Evolutionary conservation across 2,329 filamentous ascomycete genomes (phyloP).

Genomic region (Trichoderma guizhouense): DNA sequence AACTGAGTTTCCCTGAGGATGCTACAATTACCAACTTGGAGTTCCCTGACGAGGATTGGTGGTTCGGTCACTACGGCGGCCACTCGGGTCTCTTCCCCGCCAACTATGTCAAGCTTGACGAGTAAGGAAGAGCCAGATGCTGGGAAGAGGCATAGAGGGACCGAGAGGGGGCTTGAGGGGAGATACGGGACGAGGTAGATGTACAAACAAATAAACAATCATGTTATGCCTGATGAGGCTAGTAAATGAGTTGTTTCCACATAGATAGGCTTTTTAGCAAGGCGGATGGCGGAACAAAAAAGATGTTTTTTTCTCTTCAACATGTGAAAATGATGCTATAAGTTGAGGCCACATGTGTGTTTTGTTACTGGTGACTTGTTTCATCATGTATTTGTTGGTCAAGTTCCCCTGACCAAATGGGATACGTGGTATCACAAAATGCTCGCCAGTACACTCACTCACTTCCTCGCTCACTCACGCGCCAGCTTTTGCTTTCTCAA

Average conservation of each 20-base stretch:
- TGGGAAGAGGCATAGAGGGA: background rate
- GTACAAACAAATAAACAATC: slow-evolving; percentile 14
- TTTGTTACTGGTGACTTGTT: background rate
- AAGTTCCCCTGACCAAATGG: background rate
- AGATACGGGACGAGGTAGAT: background rate
- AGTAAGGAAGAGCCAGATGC: slow-evolving; percentile 22
- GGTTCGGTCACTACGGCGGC: slow-evolving; percentile 83
- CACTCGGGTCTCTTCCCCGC: slow-evolving; percentile 79
- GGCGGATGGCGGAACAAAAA: background rate
- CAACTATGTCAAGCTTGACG: slow-evolving; percentile 63
- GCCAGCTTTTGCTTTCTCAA: background rate
- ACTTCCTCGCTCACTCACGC: background rate
- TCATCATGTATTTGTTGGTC: background rate
- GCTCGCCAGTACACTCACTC: background rate
- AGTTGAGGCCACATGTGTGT: background rate
- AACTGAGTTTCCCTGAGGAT: slow-evolving; percentile 81
- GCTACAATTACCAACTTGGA: slow-evolving; percentile 79
- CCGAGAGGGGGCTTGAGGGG: background rate
- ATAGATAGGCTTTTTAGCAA: background rate
- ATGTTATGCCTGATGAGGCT: slow-evolving; percentile 8
- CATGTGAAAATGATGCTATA: background rate
- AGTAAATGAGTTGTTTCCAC: background rate
- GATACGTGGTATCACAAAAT: background rate
- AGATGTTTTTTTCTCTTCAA: background rate
- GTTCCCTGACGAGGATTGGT: slow-evolving; percentile 99